Evolutionary conservation across 345 rosid genomes (phyloP).

Genomic region (Eucalyptus sideroxylon): DNA sequence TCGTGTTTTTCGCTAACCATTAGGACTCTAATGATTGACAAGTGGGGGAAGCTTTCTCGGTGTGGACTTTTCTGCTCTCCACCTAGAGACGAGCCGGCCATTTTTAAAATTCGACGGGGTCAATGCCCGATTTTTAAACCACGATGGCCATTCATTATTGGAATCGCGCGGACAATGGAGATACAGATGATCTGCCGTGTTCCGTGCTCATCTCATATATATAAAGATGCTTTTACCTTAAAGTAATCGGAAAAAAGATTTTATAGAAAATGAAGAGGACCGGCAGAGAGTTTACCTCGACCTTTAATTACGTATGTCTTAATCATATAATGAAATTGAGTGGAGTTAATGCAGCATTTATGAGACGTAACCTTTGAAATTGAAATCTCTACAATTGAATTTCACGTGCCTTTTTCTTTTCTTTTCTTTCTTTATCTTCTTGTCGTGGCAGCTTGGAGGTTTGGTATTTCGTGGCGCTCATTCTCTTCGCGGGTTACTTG

Average conservation of each 20-base stretch:
- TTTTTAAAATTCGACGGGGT: background rate
- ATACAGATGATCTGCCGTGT: background rate
- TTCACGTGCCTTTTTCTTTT: background rate
- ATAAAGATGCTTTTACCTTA: no score
- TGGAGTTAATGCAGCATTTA: no score
- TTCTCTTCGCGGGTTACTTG: conserved; percentile 70
- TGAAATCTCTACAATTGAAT: no score
- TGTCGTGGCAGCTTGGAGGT: conserved; percentile 46
- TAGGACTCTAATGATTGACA: background rate
- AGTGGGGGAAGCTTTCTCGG: background rate
- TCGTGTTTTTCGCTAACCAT: no score
- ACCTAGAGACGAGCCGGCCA: background rate
- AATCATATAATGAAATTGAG: no score
- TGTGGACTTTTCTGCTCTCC: background rate
- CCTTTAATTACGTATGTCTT: no score
- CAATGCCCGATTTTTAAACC: background rate
- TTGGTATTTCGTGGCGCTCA: conserved; percentile 71
- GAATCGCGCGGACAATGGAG: background rate
- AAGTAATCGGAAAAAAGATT: no score
- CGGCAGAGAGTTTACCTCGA: no score
- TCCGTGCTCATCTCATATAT: background rate
- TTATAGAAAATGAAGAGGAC: no score
- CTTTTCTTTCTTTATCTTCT: background rate
- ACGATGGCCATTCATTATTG: background rate
- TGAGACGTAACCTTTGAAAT: no score